Base-by-base conservation (phyloP, 2,329 filamentous ascomycete species). In the Aspergillus ustus region DNA sequence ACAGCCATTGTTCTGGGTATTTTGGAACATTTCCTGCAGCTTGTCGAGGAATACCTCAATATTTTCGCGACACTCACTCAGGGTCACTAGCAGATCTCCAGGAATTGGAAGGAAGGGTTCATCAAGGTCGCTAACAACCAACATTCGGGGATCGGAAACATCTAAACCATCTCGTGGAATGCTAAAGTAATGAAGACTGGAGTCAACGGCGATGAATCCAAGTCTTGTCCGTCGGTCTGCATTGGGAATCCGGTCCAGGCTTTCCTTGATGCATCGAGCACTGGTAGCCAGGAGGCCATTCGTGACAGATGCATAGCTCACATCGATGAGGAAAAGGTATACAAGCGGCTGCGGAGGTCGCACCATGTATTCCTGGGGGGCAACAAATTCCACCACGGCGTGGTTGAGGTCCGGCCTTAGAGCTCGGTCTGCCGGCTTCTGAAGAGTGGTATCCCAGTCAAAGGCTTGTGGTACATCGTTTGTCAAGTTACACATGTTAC, bases 381-480 rank as follows among this genome's bases (percentile, higher is more conserved):
- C 95, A 68, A 99, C 91, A 74, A 97, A 99, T 74, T 99, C 95
- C 63, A 97, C 93, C 40, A 98, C 93, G n/a, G 93, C 87, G 75
- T 97, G 90, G 80, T 99, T 99, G 63, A 99, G 84, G 76, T 99
- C 95, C 44, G 92, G 86, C 70, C 95, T 86, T 76, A 96, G 89
- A 91, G 95, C 96, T 73, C 95, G 85, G 76, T 99, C 94, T 54
- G 96, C 89, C 56, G 88, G 91, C 82, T 96, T 93, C 78, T 98
- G 94, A 58, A 93, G 85, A 49, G 92, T 90, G 37, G 92, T 89
- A 78, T 99, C 95, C 95, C 95, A 99, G 76, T 99, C 95, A 69
- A 99, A 99, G 43, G 93, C 93, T 79, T 99, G 95, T n/a, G 95
- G 95, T 44, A 98, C 94, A 71, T 99, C 95, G 76, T 99, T 99